Base-by-base conservation (phyloP, 768 basidiomycete species). In the Hygrophorus pudorinus region DNA sequence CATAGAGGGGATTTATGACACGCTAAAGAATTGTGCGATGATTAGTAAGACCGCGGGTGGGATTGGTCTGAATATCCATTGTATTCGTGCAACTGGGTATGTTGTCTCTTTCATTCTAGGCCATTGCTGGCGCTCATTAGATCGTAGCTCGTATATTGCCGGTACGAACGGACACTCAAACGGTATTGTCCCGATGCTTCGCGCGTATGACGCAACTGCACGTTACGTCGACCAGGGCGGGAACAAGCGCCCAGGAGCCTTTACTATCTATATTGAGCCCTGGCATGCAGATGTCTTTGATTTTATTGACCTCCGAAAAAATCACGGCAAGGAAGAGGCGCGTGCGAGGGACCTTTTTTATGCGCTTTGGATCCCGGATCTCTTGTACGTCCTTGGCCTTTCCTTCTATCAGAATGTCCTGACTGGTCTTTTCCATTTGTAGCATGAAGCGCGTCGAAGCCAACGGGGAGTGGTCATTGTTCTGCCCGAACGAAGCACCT, bases 1-100 rank as follows among this genome's bases (percentile, higher is more conserved):
- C 3, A 98, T 98, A 47, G 96, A 99, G 53, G 96, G 96, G 14
- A 98, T 99, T 65, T 99, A 98, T 61, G 94, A 98, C 55, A 98
- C 96, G 1, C 72, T 99, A 53, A 98, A 97, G 73, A 88, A 78
- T 49, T 98, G 96, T 58, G 96, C 96, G 3, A 88, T 97, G 86
- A 99, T 99, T 62, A 94, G 91, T 59, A 98, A 99, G 72, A 96
- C 92, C 4, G 96, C 96, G 18, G 96, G 96, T 55, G 96, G 96
- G 42, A 97, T 98, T 59, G 96, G 96, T 41, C 66, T 99, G 49
- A 89, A 73, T 63, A 96, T 99, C 51, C 92, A 97, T 68, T 86
- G 85, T 62, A 97, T 99, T 53, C 85, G 96, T 43, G 92, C 94
- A 10, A 97, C 88, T 35, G 89, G 88, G 88, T 89, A 56, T 20